Percentiles rank a stretch among this genome's conserved stretches.
Conservation (phyloP, 345 rosid genomes). For the Eucalyptus pauciflora region DNA sequence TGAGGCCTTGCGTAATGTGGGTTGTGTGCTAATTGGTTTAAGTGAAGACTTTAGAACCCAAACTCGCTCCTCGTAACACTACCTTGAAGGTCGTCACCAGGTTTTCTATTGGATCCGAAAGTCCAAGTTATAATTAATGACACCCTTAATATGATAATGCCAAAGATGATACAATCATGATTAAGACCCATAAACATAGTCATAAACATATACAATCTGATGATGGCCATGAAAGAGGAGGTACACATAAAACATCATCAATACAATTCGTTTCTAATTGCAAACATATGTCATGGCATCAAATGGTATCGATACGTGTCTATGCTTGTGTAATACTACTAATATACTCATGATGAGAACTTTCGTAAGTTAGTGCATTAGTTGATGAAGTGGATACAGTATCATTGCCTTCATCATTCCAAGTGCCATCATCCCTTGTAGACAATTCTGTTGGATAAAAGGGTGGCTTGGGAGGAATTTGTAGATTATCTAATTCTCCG, state of each 20-base stretch:
- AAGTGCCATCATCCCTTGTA: not conserved
- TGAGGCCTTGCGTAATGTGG: not conserved
- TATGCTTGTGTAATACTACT: not conserved
- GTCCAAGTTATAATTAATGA: not conserved
- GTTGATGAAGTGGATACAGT: not conserved
- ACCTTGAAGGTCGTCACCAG: not conserved
- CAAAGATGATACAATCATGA: not conserved
- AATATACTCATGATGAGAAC: not conserved
- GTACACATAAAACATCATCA: not conserved
- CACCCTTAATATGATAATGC: no score
- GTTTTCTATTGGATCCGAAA: no score
- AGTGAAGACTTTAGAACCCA: not conserved
- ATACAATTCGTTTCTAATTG: not conserved
- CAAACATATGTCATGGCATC: not conserved
- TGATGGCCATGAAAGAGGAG: not conserved
- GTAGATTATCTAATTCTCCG: not conserved
- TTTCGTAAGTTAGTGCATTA: not conserved
- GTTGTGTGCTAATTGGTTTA: not conserved
- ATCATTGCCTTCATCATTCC: not conserved
- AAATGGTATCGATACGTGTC: not conserved
- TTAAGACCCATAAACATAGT: not conserved
- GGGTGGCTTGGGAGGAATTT: not conserved
- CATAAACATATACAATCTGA: not conserved
- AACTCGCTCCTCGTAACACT: not conserved
- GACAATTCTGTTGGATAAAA: not conserved